Percentiles rank a stretch among this genome's conserved stretches.
phyloP scores from a whole-genome alignment of 257 asterid genomes.

The Fraxinus cuspidata region DNA sequence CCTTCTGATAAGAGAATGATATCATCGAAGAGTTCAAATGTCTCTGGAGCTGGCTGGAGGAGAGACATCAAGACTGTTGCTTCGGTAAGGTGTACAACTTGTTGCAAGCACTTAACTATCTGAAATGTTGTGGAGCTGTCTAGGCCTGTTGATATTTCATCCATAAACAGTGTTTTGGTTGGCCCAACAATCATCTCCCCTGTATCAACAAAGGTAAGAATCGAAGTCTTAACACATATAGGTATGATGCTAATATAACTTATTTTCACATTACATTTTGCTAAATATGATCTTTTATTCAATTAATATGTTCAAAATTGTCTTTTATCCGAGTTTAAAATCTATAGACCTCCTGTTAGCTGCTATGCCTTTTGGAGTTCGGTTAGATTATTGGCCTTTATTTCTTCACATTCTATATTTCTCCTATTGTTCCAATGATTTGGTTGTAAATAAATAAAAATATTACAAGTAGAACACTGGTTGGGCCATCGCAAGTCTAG shows the following conservation, averaged over 20 bases:
- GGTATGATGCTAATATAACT: neutral
- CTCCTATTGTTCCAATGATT: neutral
- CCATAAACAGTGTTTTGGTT: conserved; percentile 66
- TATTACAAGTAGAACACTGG: neutral
- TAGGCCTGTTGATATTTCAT: conserved; percentile 76
- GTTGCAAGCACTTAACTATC: conserved; percentile 65
- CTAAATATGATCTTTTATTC: neutral
- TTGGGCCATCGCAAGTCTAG: neutral
- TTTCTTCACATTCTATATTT: neutral
- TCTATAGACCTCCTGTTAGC: neutral
- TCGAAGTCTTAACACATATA: neutral
- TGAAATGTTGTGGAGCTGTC: conserved; percentile 83
- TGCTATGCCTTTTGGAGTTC: neutral
- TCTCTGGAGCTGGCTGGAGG: conserved; percentile 80
- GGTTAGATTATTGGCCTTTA: neutral
- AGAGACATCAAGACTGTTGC: conserved; percentile 70
- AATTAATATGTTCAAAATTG: neutral
- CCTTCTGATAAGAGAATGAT: conserved; percentile 69
- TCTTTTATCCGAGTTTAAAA: neutral
- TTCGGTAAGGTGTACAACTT: conserved; percentile 57
- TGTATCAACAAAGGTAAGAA: conserved; percentile 28
- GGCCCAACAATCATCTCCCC: conserved; percentile 87
- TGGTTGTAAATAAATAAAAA: neutral
- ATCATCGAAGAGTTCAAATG: conserved; percentile 71
- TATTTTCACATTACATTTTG: neutral